Evolutionary conservation across 306 rosid genomes (phyloP), one percentile per base, ranked within the genome.

Genomic region (Carpinus viminea): DNA sequence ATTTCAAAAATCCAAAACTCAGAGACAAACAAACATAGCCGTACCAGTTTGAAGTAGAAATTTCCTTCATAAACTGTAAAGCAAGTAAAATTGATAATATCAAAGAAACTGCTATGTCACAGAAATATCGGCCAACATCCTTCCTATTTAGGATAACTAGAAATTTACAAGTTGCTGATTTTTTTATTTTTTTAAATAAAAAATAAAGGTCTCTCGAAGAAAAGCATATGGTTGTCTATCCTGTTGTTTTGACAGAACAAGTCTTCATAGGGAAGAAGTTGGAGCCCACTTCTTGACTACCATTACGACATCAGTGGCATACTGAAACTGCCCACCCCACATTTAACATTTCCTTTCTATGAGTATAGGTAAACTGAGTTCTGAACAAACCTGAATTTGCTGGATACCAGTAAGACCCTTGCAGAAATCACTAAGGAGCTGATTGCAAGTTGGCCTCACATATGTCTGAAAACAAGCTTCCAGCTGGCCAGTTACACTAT

Each of bases 381-480:
- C 70, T 52, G 80, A 78, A 85, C 86, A 75, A 79, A 93, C 98
- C 98, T 93, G 95, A 90, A 86, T 88, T 93, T 93, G 98, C 84
- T 91, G 95, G 81, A 93, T 93, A 68, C 98, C 98, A 43, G 98
- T 93, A 78, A 93, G 88, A 84, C 90, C 92, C 92, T 89, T 91
- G 90, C 97, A 93, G 90, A 91, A 91, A 54, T 91, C 96, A 85
- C 90, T 93, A 75, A 93, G 89, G 43, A 53, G 85, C 51, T 91
- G 93, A 87, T 90, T 91, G 89, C 88, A 93, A 46, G 97, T 93
- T 61, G 98, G 98, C 81, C 92, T 89, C 80, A 91, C 98, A 76
- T 93, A 91, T 17, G 97, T 93, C 79, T 93, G 98, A 89, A 93
- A 93, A 86, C 93, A 89, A 21, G 97, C 93, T 84, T 93, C 98